Evolutionary conservation across 2,329 filamentous ascomycete species (phyloP), one percentile per base, ranked within the genome.

Genomic region (Albifimbria verrucaria): DNA sequence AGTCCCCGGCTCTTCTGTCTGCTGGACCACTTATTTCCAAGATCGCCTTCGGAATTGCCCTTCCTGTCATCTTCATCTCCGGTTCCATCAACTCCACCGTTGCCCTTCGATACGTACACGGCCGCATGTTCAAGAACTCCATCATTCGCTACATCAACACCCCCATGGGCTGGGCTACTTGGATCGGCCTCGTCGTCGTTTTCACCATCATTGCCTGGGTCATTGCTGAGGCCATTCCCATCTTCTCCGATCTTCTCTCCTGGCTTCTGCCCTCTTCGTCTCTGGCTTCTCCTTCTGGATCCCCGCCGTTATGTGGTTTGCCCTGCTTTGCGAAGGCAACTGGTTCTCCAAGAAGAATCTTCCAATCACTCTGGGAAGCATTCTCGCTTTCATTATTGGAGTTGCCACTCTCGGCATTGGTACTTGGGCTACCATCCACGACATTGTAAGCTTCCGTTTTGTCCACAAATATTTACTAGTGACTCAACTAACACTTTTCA

Each of bases 211-310:
- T 86, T 17, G 83, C 83, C 2, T 90, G 84, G 80, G 66, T 90
- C 57, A 83, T 91, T 56, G 86, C 87, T 7, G 81, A 87, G 60
- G 81, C 85, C 1, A 86, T 90, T 46, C 88, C 88, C 3, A 83
- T 85, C 63, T 91, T 90, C 72, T 82, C 81, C 54, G 76, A 86
- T 43, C 71, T 90, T 42, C 71, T 90, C 17, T 71, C 74, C 74
- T 79, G 59, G 71, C 63, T 52, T 77, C 75, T 6, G 68, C 74
- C 7, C 70, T 79, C 18, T 78, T 79, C 60, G 67, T 78, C 54
- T 77, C 74, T 69, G 46, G 23, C 7, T 48, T 48, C 18, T 20
- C 46, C 6, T 20, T 48, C 18, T 48, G 26, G 17, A 20, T 48
- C 23, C 46, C 46, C 7, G 12, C 46, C 15, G 25, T 48, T 18